Conservation (phyloP, 768 basidiomycete genomes). For the Harrya chromipes region DNA sequence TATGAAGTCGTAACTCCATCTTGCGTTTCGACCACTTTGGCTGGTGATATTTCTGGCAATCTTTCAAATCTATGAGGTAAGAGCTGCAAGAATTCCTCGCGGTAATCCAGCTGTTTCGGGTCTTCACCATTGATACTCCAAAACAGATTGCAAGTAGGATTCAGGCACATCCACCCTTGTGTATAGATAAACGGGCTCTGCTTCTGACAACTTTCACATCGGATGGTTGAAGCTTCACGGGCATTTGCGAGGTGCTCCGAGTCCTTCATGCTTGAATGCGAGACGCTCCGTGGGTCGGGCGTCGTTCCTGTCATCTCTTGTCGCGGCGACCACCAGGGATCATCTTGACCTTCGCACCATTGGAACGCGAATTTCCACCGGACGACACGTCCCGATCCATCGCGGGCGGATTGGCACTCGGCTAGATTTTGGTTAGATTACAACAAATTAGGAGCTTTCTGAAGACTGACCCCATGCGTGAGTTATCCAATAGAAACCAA, state of each 20-base stretch:
- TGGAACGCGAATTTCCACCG: slow-evolving; percentile 83
- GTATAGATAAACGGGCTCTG: slow-evolving; percentile 53
- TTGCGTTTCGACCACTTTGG: slow-evolving; percentile 25
- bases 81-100: slow-evolving; percentile 44
- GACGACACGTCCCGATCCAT: slow-evolving; percentile 52
- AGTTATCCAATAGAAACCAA: slow-evolving; percentile 63
- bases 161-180: slow-evolving; percentile 61
- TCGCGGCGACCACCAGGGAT: slow-evolving; percentile 46
- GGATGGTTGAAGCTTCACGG: neutral
- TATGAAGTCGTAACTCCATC: slow-evolving; percentile 49
- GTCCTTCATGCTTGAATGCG: neutral
- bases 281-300: neutral
- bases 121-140: slow-evolving; percentile 39
- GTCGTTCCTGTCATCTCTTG: neutral
- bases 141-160: slow-evolving; percentile 53
- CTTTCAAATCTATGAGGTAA: slow-evolving; percentile 28
- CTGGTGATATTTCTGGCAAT: slow-evolving; percentile 40
- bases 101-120: slow-evolving; percentile 45
- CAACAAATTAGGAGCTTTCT: neutral
- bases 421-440: slow-evolving; percentile 35
- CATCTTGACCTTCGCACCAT: slow-evolving; percentile 73
- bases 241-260: neutral
- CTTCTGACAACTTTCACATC: slow-evolving; percentile 44
- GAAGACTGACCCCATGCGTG: slow-evolving; percentile 46
- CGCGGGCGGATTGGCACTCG: slow-evolving; percentile 55